These are phyloP conservation scores for Hygrocybe punicea DNA, from an alignment of 768 basidiomycete species.

Conservation along the genomic window DNA sequence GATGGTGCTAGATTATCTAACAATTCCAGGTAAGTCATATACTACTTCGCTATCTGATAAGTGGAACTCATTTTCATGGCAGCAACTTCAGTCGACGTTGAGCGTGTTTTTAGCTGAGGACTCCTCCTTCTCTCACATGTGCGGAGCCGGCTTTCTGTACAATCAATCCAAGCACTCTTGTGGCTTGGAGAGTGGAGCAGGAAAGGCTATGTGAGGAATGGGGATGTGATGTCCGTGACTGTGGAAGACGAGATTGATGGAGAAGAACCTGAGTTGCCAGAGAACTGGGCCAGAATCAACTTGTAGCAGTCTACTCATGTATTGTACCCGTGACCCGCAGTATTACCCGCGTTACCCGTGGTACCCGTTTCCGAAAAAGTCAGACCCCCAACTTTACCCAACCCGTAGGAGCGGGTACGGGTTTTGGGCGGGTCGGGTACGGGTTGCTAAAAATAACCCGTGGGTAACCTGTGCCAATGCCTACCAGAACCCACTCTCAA, in stretches of 20 bases:
- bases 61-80: background rate
- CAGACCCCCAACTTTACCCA: background rate
- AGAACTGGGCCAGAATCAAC: slow-evolving; percentile 19
- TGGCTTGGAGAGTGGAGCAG: slow-evolving; percentile 35
- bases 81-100: slow-evolving; percentile 34
- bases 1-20: slow-evolving; percentile 27
- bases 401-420: background rate
- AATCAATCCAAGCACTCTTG: slow-evolving; percentile 24
- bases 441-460: background rate
- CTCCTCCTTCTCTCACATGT: slow-evolving; percentile 25
- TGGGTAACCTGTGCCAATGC: no score
- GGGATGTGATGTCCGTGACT: slow-evolving; percentile 17
- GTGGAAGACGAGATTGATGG: slow-evolving; percentile 14
- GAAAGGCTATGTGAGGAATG: slow-evolving; percentile 24
- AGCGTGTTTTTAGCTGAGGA: slow-evolving; percentile 27
- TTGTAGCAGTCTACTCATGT: background rate
- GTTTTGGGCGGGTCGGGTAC: background rate
- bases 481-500: no score
- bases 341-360: background rate
- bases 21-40: slow-evolving; percentile 17
- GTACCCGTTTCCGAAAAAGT: background rate
- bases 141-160: slow-evolving; percentile 20
- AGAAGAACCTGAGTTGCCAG: slow-evolving; percentile 3
- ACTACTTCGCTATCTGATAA: background rate
- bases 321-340: background rate